These are phyloP conservation scores for Leptodontidium sp. DNA, from an alignment of 2,329 filamentous ascomycete species.

Conservation along the genomic window DNA sequence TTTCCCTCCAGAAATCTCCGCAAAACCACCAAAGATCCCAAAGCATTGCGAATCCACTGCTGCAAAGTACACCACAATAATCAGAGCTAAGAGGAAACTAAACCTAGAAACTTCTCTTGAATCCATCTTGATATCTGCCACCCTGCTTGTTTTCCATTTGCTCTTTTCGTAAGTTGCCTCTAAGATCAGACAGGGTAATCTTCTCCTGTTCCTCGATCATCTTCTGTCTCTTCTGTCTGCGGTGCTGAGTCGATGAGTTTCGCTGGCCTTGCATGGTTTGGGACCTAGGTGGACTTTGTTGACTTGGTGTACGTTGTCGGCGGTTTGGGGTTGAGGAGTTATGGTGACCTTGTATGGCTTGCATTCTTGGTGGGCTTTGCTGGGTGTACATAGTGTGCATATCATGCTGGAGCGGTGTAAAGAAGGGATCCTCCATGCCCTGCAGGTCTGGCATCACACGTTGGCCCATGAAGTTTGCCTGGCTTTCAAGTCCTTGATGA, in stretches of 20 bases:
- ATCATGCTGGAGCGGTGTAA: background rate
- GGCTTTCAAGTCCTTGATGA: background rate
- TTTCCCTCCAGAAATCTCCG: too few relatives aligned
- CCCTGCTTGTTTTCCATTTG: background rate
- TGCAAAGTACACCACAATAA: background rate
- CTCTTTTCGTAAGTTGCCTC: background rate
- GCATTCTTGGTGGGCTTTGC: background rate
- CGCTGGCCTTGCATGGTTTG: background rate
- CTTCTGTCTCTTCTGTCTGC: background rate
- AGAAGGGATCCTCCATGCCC: background rate
- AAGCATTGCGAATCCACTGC: background rate
- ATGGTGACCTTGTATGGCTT: background rate
- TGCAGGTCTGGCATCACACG: background rate
- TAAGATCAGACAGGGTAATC: background rate
- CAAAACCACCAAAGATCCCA: too few relatives aligned
- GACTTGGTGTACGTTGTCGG: background rate
- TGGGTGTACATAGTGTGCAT: background rate
- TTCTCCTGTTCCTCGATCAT: background rate
- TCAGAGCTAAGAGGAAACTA: background rate
- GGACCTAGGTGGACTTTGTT: background rate
- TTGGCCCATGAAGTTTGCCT: background rate
- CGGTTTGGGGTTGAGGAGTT: background rate
- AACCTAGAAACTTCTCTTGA: slow-evolving; percentile 2
- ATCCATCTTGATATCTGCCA: background rate
- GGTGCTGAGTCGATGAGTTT: background rate